phyloP scores from a whole-genome alignment of 2,329 filamentous ascomycete species.

The Cercospora berteroae region DNA sequence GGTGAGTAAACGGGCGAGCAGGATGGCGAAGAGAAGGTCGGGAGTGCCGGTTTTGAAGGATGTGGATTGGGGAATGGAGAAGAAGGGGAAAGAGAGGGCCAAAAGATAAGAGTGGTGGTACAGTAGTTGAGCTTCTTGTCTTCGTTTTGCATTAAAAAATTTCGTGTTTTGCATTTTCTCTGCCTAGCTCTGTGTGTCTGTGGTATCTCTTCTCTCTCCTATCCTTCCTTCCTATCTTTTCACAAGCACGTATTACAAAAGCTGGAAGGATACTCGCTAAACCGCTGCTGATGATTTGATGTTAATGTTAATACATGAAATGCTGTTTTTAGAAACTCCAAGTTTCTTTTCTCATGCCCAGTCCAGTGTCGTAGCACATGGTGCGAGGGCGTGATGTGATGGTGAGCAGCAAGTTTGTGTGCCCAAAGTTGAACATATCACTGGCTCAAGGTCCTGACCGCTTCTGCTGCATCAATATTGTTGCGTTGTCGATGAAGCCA shows the following conservation, averaged over 20 bases:
- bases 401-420: not conserved
- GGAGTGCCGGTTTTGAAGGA: constrained; percentile 16
- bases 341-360: not conserved
- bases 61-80: constrained; percentile 11
- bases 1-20: not conserved
- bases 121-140: not conserved
- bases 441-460: not conserved
- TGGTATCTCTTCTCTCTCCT: not conserved
- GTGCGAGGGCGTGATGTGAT: not conserved
- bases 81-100: not conserved
- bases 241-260: not conserved
- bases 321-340: not conserved
- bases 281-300: not conserved
- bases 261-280: not conserved
- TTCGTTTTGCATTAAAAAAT: not conserved
- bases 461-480: constrained; percentile 48
- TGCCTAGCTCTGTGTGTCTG: not conserved
- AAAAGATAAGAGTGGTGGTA: not conserved
- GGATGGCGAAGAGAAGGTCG: constrained; percentile 7
- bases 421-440: not conserved
- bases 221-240: not conserved
- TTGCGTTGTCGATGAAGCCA: constrained; percentile 71
- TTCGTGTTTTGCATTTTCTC: not conserved
- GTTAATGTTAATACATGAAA: not conserved
- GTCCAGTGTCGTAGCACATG: not conserved